phyloP scores from a whole-genome alignment of 1,284 basidiomycete species.

The Rhodotorula sp. region DNA sequence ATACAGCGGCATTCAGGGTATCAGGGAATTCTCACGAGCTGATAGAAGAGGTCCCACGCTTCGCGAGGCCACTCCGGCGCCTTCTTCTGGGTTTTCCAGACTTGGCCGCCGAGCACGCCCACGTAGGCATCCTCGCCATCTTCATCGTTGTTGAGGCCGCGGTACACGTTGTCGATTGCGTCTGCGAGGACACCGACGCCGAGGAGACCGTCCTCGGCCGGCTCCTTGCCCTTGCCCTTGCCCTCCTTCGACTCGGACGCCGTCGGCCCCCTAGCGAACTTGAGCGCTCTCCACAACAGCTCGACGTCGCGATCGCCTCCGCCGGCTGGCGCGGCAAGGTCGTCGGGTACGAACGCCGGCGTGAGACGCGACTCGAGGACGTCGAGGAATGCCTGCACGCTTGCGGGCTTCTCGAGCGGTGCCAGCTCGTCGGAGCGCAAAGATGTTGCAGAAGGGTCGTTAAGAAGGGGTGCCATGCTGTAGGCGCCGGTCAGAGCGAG shows the following conservation, averaged over 20 bases:
- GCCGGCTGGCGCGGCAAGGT: background rate
- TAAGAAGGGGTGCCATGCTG: too few species aligned
- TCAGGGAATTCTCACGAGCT: slow-evolving; percentile 25
- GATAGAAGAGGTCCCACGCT: slow-evolving; percentile 43
- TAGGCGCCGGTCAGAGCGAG: slow-evolving; percentile 10
- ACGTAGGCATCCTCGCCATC: slow-evolving; percentile 1
- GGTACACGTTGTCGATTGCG: slow-evolving; percentile 20
- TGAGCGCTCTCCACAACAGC: slow-evolving; percentile 32
- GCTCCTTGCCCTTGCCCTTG: background rate
- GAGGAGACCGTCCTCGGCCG: slow-evolving; percentile 15
- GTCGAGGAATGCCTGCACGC: slow-evolving; percentile 26
- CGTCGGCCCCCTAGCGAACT: slow-evolving; percentile 19
- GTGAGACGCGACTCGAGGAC: slow-evolving; percentile 14
- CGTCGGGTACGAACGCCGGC: background rate
- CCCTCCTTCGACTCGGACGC: background rate
- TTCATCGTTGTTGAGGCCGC: background rate
- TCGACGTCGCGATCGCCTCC: slow-evolving; percentile 1
- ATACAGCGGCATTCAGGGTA: background rate
- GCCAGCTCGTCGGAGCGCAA: background rate
- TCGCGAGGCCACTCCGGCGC: slow-evolving; percentile 13
- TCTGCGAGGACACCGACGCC: slow-evolving; percentile 29
- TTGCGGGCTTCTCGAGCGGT: background rate
- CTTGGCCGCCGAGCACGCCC: slow-evolving; percentile 37
- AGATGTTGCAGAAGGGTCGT: too few species aligned
- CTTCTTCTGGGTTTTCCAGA: slow-evolving; percentile 20